These are phyloP conservation scores for Teunomyces pallodes DNA, from an alignment of 805 yeast species.

Conservation along the genomic window DNA sequence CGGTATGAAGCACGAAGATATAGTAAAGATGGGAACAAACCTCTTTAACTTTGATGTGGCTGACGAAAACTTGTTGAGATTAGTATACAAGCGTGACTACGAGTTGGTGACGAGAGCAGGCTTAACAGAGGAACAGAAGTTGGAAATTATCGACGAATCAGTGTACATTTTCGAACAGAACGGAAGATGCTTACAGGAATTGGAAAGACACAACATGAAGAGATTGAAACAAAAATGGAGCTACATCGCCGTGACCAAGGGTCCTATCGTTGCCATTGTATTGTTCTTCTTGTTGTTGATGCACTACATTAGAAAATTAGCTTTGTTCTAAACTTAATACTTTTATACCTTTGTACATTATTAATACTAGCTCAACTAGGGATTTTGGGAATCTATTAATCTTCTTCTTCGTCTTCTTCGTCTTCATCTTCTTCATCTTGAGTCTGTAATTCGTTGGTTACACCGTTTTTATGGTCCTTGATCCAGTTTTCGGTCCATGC, in stretches of 20 bases:
- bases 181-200: constrained; percentile 58
- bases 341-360: constrained; percentile 2
- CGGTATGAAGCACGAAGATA: constrained; percentile 63
- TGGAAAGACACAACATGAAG: constrained; percentile 62
- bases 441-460: constrained; percentile 27
- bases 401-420: constrained; percentile 8
- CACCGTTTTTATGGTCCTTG: constrained; percentile 42
- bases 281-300: constrained; percentile 30
- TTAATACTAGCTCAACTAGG: constrained; percentile 1
- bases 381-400: background rate
- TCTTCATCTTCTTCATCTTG: constrained; percentile 12
- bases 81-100: constrained; percentile 68
- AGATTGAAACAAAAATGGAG: constrained; percentile 55
- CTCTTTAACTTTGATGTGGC: constrained; percentile 69
- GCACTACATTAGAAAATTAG: constrained; percentile 31
- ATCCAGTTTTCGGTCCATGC: constrained; percentile 80
- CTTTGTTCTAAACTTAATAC: constrained; percentile 2
- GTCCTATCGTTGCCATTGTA: constrained; percentile 44
- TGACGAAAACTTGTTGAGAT: constrained; percentile 63
- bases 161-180: constrained; percentile 64
- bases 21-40: constrained; percentile 61
- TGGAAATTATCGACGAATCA: constrained; percentile 66
- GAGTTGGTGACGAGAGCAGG: constrained; percentile 71
- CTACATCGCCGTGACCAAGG: constrained; percentile 51
- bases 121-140: constrained; percentile 69